phyloP scores from a whole-genome alignment of 176 grass and related monocot genomes.

The Miscanthus lutarioriparius region DNA sequence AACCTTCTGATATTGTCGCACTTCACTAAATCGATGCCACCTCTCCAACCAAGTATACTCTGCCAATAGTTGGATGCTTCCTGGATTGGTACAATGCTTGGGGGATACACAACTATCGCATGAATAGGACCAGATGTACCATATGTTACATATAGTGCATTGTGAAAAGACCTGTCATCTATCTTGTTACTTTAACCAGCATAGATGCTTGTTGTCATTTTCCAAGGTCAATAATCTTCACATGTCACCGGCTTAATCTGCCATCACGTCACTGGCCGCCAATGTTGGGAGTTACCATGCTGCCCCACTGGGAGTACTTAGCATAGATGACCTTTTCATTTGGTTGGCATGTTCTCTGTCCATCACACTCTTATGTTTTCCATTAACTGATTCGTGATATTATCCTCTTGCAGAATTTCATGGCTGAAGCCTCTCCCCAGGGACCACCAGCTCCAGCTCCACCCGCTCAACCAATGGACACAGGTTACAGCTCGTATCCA shows the following conservation, averaged over 20 bases:
- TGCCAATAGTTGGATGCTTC: too few relatives aligned
- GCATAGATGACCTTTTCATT: background rate
- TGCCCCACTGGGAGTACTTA: background rate
- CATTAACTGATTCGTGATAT: background rate
- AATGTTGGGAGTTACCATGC: background rate
- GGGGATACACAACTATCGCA: background rate
- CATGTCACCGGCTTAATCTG: background rate
- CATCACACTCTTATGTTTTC: background rate
- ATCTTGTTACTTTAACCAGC: background rate
- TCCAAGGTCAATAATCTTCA: background rate
- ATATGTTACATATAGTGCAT: background rate
- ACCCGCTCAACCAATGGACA: constrained; percentile 45
- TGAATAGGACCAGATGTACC: background rate
- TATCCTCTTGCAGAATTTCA: constrained; percentile 80
- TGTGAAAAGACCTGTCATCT: background rate
- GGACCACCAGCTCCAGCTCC: constrained; percentile 41
- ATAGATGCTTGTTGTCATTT: background rate
- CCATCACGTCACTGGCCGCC: background rate
- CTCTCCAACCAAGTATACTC: background rate
- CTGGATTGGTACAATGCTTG: background rate
- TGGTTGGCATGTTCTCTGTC: background rate
- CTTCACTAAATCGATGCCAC: background rate
- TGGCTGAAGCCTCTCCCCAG: constrained; percentile 61
- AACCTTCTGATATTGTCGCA: background rate
- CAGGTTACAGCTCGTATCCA: constrained; percentile 65